A percentile compares a stretch with the other conserved stretches of the same genome.
These are phyloP conservation scores for Scortechinia acanthostroma DNA, from an alignment of 2,329 filamentous ascomycete genomes.

Conservation along the genomic window DNA sequence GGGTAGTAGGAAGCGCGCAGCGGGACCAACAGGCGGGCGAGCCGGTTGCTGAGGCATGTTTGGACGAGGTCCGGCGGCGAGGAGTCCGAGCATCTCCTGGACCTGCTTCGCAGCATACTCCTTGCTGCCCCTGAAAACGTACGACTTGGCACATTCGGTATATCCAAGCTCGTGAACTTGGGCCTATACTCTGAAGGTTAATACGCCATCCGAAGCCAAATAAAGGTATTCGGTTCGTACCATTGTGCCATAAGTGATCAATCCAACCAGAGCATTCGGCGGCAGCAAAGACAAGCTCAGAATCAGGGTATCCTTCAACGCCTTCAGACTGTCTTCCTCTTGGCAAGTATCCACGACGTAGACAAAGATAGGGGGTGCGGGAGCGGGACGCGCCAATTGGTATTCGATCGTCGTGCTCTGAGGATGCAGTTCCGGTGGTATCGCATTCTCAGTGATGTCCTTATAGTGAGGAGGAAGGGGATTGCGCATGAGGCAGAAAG, in stretches of 20 bases:
- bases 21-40: constrained; percentile 72
- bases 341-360: constrained; percentile 86
- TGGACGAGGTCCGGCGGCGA: constrained; percentile 67
- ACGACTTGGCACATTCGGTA: constrained; percentile 95
- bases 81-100: constrained; percentile 94
- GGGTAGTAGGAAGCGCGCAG: constrained; percentile 83
- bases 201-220: too few relatives aligned
- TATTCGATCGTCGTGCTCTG: constrained; percentile 87
- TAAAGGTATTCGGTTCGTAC: constrained; percentile 35
- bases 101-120: constrained; percentile 97
- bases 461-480: constrained; percentile 80
- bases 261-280: constrained; percentile 72
- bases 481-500: constrained; percentile 79
- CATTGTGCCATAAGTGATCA: constrained; percentile 91
- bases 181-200: constrained; percentile 41
- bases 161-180: constrained; percentile 98
- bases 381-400: constrained; percentile 71
- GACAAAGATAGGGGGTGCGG: constrained; percentile 77
- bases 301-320: constrained; percentile 78
- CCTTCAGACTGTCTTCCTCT: constrained; percentile 77
- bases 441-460: constrained; percentile 76
- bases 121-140: constrained; percentile 95
- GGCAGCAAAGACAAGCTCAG: constrained; percentile 79
- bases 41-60: constrained; percentile 61
- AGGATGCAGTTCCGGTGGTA: constrained; percentile 76